Base-by-base conservation (phyloP, 2,329 filamentous ascomycete species). In the Penicillium digitatum region DNA sequence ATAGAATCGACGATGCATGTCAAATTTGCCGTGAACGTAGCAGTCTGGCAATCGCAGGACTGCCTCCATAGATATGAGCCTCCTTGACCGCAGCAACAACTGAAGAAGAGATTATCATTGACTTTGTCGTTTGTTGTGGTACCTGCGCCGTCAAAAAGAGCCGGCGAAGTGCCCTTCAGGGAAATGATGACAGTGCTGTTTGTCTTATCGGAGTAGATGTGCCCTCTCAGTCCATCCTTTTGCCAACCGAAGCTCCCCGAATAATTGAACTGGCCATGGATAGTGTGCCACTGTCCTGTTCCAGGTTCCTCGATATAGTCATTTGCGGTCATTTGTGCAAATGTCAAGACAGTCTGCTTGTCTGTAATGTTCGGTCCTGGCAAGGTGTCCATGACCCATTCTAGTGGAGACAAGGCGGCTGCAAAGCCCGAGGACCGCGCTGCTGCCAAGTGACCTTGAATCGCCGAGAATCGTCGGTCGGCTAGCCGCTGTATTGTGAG, bases 71-170 rank as follows among this genome's bases (percentile, higher is more conserved):
- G 85, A 76, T 87, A 91, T 61, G 91, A 90, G 0, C 92, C 91
- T 65, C 95, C 92, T 74, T 96, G 91, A 4, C 86, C 94, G 74
- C 94, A 99, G 74, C 94, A 99, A 76, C 94, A 99, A 69, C 92
- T 95, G 76, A 96, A 96, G 74, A 95, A 96, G 10, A 99, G 80
- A 70, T 99, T 99, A 74, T 99, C 94, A 71, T 97, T 99, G 67
- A 92, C 80, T 77, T 99, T 99, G 76, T 99, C 94, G 64, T 96
- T 96, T 26, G 91, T 95, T 0, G 93, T 97, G 1, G 94, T 97
- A 48, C 92, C 93, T 35, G 93, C 89, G n/a, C 94, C 94, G 71
- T 97, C 93, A 69, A 96, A 97, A 3, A 97, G 86, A 12, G 94
- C 93, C 2, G 87, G 84, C 1, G 87, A 89, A 0, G 92, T 96